Evolutionary conservation across 495 filamentous ascomycete species (phyloP).

Genomic region (Aspergillus heteromorphus): DNA sequence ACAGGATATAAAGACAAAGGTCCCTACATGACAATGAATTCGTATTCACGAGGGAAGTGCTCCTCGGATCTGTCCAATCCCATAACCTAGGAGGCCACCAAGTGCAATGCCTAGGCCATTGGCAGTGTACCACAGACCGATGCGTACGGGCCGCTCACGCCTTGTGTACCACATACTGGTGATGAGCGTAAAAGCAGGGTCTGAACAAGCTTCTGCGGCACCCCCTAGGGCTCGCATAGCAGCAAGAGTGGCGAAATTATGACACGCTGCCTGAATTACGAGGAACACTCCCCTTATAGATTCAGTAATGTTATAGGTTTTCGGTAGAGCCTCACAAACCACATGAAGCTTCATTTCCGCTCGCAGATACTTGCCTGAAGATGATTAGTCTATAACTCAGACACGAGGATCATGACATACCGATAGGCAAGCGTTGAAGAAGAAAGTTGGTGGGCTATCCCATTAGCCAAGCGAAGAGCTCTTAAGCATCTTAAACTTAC

Average conservation of each 20-base stretch:
- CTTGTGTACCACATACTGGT: conserved; percentile 50
- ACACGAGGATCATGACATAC: conserved; percentile 16
- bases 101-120: conserved; percentile 55
- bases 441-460: conserved; percentile 45
- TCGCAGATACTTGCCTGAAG: conserved; percentile 49
- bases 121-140: conserved; percentile 56
- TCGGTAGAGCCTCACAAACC: conserved; percentile 21
- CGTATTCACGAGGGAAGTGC: conserved; percentile 51
- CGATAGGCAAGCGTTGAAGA: conserved; percentile 52
- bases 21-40: conserved; percentile 46
- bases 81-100: conserved; percentile 56
- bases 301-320: too few relatives aligned
- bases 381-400: background rate
- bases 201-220: conserved; percentile 51
- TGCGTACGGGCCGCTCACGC: conserved; percentile 53
- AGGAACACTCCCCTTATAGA: conserved; percentile 44
- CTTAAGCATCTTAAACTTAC: background rate
- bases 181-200: conserved; percentile 33
- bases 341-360: conserved; percentile 57
- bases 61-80: conserved; percentile 50
- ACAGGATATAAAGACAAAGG: too few relatives aligned
- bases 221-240: conserved; percentile 47
- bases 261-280: conserved; percentile 50
- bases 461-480: background rate
- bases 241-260: conserved; percentile 49